These are phyloP conservation scores for Tetrahymena malaccensis DNA, from an alignment of 73 alveolate genomes.

Conservation along the genomic window DNA sequence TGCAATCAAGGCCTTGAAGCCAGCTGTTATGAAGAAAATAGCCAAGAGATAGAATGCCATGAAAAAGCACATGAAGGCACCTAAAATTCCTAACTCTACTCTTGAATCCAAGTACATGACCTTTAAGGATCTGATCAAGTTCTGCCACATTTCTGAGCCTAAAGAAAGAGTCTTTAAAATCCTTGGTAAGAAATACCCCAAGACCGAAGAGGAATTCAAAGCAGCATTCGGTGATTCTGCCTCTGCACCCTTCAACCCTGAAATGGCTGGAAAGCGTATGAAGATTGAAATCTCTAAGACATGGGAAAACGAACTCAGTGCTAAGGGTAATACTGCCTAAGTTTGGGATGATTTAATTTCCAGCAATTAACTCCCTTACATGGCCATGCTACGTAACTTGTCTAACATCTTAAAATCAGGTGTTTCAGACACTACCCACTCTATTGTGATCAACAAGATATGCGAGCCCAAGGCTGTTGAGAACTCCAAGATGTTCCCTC, in stretches of 20 bases:
- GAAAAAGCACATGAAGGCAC: not conserved
- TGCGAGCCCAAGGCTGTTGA: not conserved
- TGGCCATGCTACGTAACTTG: conserved; percentile 44
- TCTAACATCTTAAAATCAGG: conserved; percentile 31
- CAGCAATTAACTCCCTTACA: conserved; percentile 12
- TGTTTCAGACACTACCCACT: conserved; percentile 23
- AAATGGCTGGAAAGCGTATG: conserved; percentile 41
- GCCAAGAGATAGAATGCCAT: not conserved
- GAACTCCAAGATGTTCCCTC: conserved; percentile 38
- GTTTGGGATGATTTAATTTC: conserved; percentile 43
- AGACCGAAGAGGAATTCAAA: conserved; percentile 33
- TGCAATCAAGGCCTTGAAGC: conserved; percentile 6
- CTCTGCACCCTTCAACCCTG: conserved; percentile 12
- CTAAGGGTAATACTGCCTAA: conserved; percentile 14
- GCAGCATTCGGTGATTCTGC: not conserved
- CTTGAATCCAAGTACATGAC: conserved; percentile 21
- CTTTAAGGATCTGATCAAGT: conserved; percentile 31
- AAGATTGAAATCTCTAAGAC: conserved; percentile 34
- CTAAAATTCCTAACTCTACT: not conserved
- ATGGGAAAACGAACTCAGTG: conserved; percentile 44
- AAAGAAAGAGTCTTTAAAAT: conserved; percentile 7
- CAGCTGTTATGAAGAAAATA: not conserved
- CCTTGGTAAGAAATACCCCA: conserved; percentile 43
- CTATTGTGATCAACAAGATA: conserved; percentile 4
- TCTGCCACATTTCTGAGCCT: conserved; percentile 46